These are phyloP conservation scores for Favolaschia claudopus DNA, from an alignment of 768 basidiomycete genomes.

Conservation along the genomic window DNA sequence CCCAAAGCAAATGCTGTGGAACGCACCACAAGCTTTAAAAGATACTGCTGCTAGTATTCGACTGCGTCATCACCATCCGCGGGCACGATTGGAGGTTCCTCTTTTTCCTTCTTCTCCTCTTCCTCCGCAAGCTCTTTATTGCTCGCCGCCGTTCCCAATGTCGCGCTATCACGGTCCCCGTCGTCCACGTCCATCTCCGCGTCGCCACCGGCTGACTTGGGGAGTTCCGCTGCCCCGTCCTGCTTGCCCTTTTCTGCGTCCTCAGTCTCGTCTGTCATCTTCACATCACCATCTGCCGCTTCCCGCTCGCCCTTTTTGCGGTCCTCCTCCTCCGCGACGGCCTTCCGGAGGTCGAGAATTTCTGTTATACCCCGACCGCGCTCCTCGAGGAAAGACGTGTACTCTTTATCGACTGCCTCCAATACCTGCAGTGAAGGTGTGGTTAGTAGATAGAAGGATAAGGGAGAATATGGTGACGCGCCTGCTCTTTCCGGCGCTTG, in stretches of 20 bases:
- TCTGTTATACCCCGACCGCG: conserved; percentile 66
- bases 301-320: conserved; percentile 49
- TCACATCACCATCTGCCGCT: conserved; percentile 36
- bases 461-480: conserved; percentile 34
- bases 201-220: too few relatives aligned
- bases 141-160: conserved; percentile 36
- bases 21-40: conserved; percentile 22
- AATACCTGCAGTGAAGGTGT: conserved; percentile 51
- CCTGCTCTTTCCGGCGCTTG: conserved; percentile 67
- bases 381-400: conserved; percentile 69
- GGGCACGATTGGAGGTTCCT: conserved; percentile 59
- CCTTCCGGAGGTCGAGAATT: conserved; percentile 65
- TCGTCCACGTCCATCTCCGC: too few relatives aligned
- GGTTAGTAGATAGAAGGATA: neutral
- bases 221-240: neutral
- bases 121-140: conserved; percentile 48
- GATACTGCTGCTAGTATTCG: conserved; percentile 62
- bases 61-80: conserved; percentile 85
- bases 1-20: neutral
- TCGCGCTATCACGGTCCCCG: conserved; percentile 38
- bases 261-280: conserved; percentile 39
- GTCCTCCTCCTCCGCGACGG: conserved; percentile 71
- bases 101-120: conserved; percentile 56
- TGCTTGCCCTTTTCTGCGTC: conserved; percentile 65
- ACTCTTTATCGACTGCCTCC: conserved; percentile 73